phyloP scores from a whole-genome alignment of 2,329 filamentous ascomycete genomes.

The Knufia fluminis region DNA sequence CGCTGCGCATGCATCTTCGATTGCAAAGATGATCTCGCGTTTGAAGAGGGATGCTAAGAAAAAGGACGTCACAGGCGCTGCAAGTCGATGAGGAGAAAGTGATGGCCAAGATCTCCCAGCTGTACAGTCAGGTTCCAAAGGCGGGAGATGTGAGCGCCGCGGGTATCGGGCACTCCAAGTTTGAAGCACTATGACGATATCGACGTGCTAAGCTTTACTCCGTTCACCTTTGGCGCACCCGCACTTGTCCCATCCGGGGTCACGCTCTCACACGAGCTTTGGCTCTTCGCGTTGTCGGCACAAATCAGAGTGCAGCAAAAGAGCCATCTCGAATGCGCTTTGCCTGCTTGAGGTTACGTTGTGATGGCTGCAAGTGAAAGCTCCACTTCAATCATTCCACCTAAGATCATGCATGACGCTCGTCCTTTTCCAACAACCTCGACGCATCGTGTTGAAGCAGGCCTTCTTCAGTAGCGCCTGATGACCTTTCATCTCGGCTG shows the following conservation, averaged over 20 bases:
- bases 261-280: neutral
- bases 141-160: neutral
- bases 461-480: neutral
- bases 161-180: too few species aligned
- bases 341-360: neutral
- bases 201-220: neutral
- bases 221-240: neutral
- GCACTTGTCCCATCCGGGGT: neutral
- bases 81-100: neutral
- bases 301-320: neutral
- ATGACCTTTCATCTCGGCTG: neutral
- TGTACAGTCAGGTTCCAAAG: too few species aligned
- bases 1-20: too few species aligned
- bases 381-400: neutral
- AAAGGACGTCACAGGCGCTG: neutral
- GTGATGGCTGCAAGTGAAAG: neutral
- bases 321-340: neutral
- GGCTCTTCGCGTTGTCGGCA: neutral
- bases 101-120: neutral
- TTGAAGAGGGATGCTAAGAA: too few species aligned
- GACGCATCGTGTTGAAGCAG: neutral
- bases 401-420: slow-evolving; percentile 1
- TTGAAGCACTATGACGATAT: neutral
- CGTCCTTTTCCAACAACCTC: neutral
- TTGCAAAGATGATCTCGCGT: too few species aligned